A percentile compares a stretch with the other conserved stretches of the same genome.
phyloP scores from a whole-genome alignment of 805 yeast species.

The Spathaspora boniae region DNA sequence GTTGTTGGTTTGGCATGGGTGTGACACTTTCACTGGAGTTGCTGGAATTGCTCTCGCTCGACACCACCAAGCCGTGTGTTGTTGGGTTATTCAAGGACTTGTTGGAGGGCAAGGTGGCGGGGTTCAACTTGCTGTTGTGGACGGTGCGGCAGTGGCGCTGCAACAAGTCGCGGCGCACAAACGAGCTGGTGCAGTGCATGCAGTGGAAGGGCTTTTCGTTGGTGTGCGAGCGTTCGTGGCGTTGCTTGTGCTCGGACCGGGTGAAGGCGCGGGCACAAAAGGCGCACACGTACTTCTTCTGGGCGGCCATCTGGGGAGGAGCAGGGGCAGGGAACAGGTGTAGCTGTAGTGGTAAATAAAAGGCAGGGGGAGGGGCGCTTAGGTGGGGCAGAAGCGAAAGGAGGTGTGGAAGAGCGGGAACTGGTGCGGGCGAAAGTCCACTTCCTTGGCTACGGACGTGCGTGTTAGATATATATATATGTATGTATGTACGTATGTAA shows the following conservation, averaged over 20 bases:
- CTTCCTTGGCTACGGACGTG: too few relatives aligned
- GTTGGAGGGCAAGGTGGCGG: slow-evolving; percentile 8
- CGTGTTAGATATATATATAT: too few relatives aligned
- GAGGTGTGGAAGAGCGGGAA: neutral
- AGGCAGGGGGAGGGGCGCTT: too few relatives aligned
- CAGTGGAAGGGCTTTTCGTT: slow-evolving; percentile 80
- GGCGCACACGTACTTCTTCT: slow-evolving; percentile 69
- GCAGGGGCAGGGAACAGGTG: neutral
- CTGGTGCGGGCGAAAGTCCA: slow-evolving; percentile 1
- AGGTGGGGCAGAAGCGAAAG: neutral
- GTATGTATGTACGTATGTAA: too few relatives aligned
- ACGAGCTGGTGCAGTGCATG: slow-evolving; percentile 62
- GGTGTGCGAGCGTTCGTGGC: slow-evolving; percentile 79
- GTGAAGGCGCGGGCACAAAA: slow-evolving; percentile 78
- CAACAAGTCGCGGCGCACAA: slow-evolving; percentile 73
- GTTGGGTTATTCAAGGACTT: slow-evolving; percentile 12
- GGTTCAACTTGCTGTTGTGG: slow-evolving; percentile 40
- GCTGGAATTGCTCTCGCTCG: neutral
- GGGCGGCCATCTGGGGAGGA: slow-evolving; percentile 32
- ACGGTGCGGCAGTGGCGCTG: slow-evolving; percentile 80
- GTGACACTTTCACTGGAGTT: slow-evolving; percentile 1
- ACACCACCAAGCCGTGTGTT: slow-evolving; percentile 1
- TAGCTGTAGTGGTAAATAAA: neutral
- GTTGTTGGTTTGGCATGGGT: too few relatives aligned
- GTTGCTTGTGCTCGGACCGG: slow-evolving; percentile 72